Percentiles rank a stretch among this genome's conserved stretches.
phyloP scores from a whole-genome alignment of 139 green algal species.

The Chlamydomonas schloesseri region DNA sequence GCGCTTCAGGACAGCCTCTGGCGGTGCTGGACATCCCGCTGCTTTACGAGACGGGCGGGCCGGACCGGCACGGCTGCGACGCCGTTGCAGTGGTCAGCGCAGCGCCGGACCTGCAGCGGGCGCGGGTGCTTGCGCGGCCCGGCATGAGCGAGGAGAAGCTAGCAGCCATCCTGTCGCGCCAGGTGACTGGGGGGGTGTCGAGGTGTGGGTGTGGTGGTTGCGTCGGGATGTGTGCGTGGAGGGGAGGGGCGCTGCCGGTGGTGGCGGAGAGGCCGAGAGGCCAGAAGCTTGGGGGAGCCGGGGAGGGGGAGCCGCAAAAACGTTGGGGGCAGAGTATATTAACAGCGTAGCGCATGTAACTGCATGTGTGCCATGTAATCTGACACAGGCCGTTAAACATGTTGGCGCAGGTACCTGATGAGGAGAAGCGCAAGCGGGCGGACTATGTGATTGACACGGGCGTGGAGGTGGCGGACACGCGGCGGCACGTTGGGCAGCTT shows the following conservation, averaged over 20 bases:
- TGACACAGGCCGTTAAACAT: no score
- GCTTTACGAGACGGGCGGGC: slow-evolving; percentile 81
- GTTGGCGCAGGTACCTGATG: slow-evolving; percentile 80
- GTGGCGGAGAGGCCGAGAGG: no score
- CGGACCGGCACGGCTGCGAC: slow-evolving; percentile 62
- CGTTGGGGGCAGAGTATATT: no score
- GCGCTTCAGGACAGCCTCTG: slow-evolving; percentile 41
- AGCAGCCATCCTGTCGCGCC: slow-evolving; percentile 74
- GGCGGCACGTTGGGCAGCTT: slow-evolving; percentile 62
- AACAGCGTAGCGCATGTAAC: no score
- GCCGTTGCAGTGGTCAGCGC: slow-evolving; percentile 80
- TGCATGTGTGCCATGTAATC: no score
- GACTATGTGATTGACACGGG: slow-evolving; percentile 84
- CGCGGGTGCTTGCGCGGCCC: slow-evolving; percentile 79
- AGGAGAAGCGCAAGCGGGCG: slow-evolving; percentile 76
- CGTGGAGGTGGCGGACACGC: slow-evolving; percentile 64
- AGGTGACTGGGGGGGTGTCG: no score
- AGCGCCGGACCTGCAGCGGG: slow-evolving; percentile 67
- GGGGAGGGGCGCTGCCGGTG: no score
- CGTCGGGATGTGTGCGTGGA: no score
- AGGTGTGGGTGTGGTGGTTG: no score
- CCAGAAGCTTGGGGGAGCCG: no score
- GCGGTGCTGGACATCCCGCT: slow-evolving; percentile 90
- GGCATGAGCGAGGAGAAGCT: slow-evolving; percentile 86
- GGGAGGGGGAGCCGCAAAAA: no score